Conservation (phyloP, 805 yeast species). For the Saturnispora diversa region DNA sequence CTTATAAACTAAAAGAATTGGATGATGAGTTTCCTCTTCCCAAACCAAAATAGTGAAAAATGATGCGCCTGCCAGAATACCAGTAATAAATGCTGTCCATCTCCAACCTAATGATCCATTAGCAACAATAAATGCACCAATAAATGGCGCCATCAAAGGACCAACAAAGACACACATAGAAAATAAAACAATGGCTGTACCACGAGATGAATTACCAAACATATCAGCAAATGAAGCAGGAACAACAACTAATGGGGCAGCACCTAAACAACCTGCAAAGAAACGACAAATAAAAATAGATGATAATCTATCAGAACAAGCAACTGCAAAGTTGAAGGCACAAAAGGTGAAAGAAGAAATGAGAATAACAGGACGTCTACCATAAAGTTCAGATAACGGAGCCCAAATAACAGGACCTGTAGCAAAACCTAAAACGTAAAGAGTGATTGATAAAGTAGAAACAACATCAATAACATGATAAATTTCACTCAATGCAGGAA, state of each 20-base stretch:
- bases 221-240: constrained; percentile 85
- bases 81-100: constrained; percentile 70
- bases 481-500: constrained; percentile 37
- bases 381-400: constrained; percentile 72
- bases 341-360: constrained; percentile 49
- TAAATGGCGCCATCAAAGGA: constrained; percentile 77
- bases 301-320: constrained; percentile 71
- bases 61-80: constrained; percentile 44
- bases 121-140: constrained; percentile 58
- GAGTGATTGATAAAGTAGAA: constrained; percentile 67
- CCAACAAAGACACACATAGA: constrained; percentile 69
- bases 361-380: constrained; percentile 56
- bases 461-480: constrained; percentile 60
- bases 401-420: constrained; percentile 90
- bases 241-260: constrained; percentile 77
- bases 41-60: constrained; percentile 35
- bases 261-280: constrained; percentile 74
- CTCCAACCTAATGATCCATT: constrained; percentile 64
- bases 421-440: constrained; percentile 90
- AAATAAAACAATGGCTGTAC: constrained; percentile 66
- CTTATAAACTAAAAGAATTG: constrained; percentile 52
- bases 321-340: constrained; percentile 62
- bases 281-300: constrained; percentile 71
- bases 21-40: constrained; percentile 64
- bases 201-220: constrained; percentile 58